Evolutionary conservation across 768 basidiomycete genomes (phyloP), one percentile per base, ranked within the genome.

Genomic region (Serpula lacrymans): DNA sequence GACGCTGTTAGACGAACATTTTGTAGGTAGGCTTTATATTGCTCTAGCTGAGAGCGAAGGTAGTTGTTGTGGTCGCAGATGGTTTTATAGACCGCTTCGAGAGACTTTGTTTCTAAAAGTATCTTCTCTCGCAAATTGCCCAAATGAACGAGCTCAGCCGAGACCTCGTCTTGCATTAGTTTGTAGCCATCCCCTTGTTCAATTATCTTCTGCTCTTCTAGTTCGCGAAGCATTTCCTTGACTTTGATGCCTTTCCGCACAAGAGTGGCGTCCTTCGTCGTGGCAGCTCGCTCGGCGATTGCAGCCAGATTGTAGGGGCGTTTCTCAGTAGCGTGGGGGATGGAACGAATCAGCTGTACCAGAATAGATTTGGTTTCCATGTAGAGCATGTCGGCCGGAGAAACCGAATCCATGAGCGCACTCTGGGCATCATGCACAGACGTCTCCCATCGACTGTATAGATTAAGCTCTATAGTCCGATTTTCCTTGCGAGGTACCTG

Each of bases 291-390:
- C 63, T 99, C 96, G 8, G 95, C 95, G 45, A 98, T 84, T 5
- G 75, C 81, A 20, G 82, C 71, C 13, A 99, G 79, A 58, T 96
- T 83, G 59, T 96, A 88, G 0, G 96, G 96, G 22, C 82, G 80
- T 58, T 86, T 88, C 38, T 93, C 89, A 5, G 81, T 75, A 1
- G 82, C 73, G 34, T 84, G 77, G 1, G 95, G 95, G 41, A 99
- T 78, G 23, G 94, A 98, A 50, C 96, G 93, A 42, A 99, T 82
- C 39, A 98, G 80, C 60, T 97, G 93, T 23, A 98, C 96, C 51
- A 99, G 93, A 58, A 98, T 98, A 6, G 95, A 97, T 70, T 99
- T 99, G 42, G 96, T 89, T 62, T 99, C 96, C 93, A 98, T 97
- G 71, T 98, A 99, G 22, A 98, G 80, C 82, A 99, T 95, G 66